phyloP scores from a whole-genome alignment of 108 stramenopile species.

The Discostella pseudostelligera region DNA sequence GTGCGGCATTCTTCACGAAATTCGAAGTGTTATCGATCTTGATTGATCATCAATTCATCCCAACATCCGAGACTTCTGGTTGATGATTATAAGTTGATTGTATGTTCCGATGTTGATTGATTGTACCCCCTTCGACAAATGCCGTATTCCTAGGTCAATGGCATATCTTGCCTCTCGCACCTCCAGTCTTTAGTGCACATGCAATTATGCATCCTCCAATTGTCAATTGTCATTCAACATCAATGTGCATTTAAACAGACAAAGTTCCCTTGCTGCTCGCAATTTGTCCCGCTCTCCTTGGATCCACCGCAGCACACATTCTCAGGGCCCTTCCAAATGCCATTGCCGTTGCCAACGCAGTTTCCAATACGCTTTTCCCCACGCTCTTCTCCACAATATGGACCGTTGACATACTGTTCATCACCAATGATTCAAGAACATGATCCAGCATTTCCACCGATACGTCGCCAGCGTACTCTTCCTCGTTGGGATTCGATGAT shows the following conservation, averaged over 20 bases:
- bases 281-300: conserved; percentile 70
- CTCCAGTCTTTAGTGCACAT: too few relatives aligned
- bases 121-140: too few relatives aligned
- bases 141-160: too few relatives aligned
- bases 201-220: too few relatives aligned
- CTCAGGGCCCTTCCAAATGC: conserved; percentile 73
- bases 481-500: conserved; percentile 30
- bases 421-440: conserved; percentile 85
- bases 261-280: conserved; percentile 88
- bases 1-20: too few relatives aligned
- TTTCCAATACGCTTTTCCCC: conserved; percentile 42
- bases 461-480: conserved; percentile 55
- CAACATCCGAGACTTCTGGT: too few relatives aligned
- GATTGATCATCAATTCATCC: too few relatives aligned
- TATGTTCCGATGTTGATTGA: too few relatives aligned
- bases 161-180: too few relatives aligned
- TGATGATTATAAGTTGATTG: too few relatives aligned
- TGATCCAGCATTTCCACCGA: conserved; percentile 94
- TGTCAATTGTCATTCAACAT: too few relatives aligned
- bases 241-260: conserved; percentile 55
- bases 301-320: conserved; percentile 77
- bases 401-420: conserved; percentile 86
- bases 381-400: conserved; percentile 71
- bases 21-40: too few relatives aligned
- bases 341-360: conserved; percentile 55